Conservation (phyloP, 2,329 filamentous ascomycete species). For the Exophiala sp. region DNA sequence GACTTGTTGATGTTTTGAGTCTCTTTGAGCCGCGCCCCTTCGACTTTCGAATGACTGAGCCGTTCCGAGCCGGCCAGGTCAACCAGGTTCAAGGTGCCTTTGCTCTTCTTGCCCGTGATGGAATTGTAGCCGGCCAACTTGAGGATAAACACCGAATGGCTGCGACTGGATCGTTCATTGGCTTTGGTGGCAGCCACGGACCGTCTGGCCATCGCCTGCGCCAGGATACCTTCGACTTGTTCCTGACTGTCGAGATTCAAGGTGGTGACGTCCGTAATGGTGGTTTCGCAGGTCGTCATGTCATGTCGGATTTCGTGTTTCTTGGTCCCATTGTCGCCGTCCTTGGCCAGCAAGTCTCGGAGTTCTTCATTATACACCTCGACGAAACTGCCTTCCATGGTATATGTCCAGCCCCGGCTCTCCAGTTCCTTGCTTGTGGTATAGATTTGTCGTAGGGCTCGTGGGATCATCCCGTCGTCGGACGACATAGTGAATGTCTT, state of each 20-base stretch:
- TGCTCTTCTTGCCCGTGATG: slow-evolving; percentile 74
- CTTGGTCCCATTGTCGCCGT: slow-evolving; percentile 69
- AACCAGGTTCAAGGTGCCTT: slow-evolving; percentile 91
- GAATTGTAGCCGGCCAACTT: slow-evolving; percentile 60
- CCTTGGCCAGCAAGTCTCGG: slow-evolving; percentile 74
- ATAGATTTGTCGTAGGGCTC: slow-evolving; percentile 89
- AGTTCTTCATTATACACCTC: slow-evolving; percentile 98
- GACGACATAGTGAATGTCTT: slow-evolving; percentile 97
- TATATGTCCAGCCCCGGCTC: slow-evolving; percentile 91
- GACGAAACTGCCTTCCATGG: slow-evolving; percentile 89
- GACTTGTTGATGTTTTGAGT: slow-evolving; percentile 98
- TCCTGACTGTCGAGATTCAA: slow-evolving; percentile 71
- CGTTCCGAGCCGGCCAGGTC: slow-evolving; percentile 92
- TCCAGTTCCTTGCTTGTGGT: slow-evolving; percentile 74
- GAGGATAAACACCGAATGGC: slow-evolving; percentile 93
- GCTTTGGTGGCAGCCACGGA: slow-evolving; percentile 95
- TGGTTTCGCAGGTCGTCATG: slow-evolving; percentile 71
- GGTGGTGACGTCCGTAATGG: slow-evolving; percentile 70
- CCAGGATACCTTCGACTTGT: slow-evolving; percentile 72
- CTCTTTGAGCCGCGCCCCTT: slow-evolving; percentile 82
- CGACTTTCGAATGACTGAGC: slow-evolving; percentile 76
- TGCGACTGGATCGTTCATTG: slow-evolving; percentile 89
- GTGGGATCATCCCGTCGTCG: slow-evolving; percentile 86
- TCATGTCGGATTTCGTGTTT: slow-evolving; percentile 90
- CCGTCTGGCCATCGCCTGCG: slow-evolving; percentile 74